Conservation (phyloP, 345 rosid species). For the Sisymbrium altissimum region DNA sequence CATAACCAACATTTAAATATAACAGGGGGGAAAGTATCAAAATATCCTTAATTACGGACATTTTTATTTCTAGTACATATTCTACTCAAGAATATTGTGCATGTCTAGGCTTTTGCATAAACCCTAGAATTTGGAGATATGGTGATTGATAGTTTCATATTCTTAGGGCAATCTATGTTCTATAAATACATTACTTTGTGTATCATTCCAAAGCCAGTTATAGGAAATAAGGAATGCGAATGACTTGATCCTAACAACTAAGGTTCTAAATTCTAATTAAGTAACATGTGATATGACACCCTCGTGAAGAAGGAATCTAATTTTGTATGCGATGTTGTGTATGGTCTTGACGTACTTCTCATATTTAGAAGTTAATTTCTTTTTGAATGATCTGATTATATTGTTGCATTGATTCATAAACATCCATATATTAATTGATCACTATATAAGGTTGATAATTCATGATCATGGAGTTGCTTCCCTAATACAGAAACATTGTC, state of each 20-base stretch:
- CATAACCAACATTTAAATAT: background rate
- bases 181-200: background rate
- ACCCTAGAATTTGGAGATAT: constrained; percentile 22
- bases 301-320: background rate
- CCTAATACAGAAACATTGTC: background rate
- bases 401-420: background rate
- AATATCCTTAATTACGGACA: background rate
- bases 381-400: background rate
- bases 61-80: background rate
- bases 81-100: background rate
- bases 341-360: background rate
- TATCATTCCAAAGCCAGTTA: background rate
- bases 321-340: background rate
- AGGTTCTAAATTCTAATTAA: background rate
- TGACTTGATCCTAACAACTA: background rate
- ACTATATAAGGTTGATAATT: background rate
- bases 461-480: background rate
- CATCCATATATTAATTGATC: background rate
- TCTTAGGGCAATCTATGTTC: background rate
- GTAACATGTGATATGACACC: background rate
- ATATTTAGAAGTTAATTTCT: background rate
- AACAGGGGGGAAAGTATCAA: background rate
- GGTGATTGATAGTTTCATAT: background rate
- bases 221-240: background rate
- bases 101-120: constrained; percentile 6